Evolutionary conservation across 148 eudicot genomes (phyloP).

Genomic region (Chenopodium album): DNA sequence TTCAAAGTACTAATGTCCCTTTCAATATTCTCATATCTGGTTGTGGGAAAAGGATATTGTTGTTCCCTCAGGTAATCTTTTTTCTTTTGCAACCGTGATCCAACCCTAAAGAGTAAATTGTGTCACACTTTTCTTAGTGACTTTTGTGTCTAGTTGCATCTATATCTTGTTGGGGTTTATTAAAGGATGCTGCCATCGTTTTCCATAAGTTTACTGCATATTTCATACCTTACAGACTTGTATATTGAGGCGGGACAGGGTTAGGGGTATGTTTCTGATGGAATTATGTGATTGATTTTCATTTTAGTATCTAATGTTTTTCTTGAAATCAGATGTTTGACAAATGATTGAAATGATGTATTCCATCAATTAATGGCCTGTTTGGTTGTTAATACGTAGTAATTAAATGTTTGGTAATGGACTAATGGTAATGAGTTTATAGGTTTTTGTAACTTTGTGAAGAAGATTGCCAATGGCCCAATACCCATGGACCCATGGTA

Average conservation of each 20-base stretch:
- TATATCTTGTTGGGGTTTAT: background rate
- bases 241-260: background rate
- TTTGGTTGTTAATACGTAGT: too few relatives aligned
- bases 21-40: slow-evolving; percentile 70
- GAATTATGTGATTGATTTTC: background rate
- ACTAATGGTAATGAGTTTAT: too few relatives aligned
- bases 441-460: too few relatives aligned
- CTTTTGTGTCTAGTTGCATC: background rate
- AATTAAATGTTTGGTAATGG: too few relatives aligned
- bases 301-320: background rate
- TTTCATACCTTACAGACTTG: background rate
- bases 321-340: background rate
- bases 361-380: background rate
- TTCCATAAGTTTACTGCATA: too few relatives aligned
- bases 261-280: background rate
- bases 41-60: slow-evolving; percentile 64
- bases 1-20: slow-evolving; percentile 67
- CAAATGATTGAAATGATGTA: background rate
- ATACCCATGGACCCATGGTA: too few relatives aligned
- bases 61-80: slow-evolving; percentile 68
- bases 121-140: background rate
- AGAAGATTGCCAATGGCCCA: too few relatives aligned
- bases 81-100: background rate
- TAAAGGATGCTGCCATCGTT: background rate
- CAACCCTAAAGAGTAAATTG: too few relatives aligned